A percentile compares a stretch with the other conserved stretches of the same genome.
Conservation (phyloP, 1,139 yeast species). For the Geotrichum aggregatum region DNA sequence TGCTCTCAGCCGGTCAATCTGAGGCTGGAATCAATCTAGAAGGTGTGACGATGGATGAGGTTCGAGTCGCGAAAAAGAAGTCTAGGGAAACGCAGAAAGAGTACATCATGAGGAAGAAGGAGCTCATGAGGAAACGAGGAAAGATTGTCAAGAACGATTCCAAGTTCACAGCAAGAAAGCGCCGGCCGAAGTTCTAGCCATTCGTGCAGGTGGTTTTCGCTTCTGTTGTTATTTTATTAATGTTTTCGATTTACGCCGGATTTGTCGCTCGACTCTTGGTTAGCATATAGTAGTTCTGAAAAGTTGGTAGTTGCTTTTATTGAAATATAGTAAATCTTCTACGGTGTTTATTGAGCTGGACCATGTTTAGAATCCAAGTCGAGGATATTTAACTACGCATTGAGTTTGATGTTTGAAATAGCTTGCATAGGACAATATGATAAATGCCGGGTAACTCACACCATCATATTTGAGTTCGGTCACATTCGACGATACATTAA, state of each 20-base stretch:
- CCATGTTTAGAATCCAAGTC: no score
- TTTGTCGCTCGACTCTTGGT: no score
- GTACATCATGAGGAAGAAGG: constrained; percentile 86
- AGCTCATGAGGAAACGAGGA: constrained; percentile 86
- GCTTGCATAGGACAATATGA: no score
- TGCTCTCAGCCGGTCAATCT: constrained; percentile 77
- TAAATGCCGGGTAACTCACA: no score
- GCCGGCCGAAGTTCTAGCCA: constrained; percentile 85
- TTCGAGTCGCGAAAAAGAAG: constrained; percentile 46
- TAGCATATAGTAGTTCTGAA: no score
- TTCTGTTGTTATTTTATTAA: background rate
- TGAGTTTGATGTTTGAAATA: no score
- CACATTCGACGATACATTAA: no score
- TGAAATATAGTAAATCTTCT: no score
- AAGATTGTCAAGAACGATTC: constrained; percentile 84
- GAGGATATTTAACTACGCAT: no score
- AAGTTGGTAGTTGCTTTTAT: background rate
- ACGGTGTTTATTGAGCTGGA: no score
- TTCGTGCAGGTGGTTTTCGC: background rate
- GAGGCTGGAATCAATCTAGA: constrained; percentile 65
- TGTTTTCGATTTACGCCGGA: background rate
- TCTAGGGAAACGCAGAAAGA: constrained; percentile 67
- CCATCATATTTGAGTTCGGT: no score
- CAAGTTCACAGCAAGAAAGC: constrained; percentile 87
- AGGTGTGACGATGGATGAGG: constrained; percentile 74